Evolutionary conservation across 2,329 filamentous ascomycete species (phyloP), one percentile per base, ranked within the genome.

Genomic region (Rhynchosporium agropyri): DNA sequence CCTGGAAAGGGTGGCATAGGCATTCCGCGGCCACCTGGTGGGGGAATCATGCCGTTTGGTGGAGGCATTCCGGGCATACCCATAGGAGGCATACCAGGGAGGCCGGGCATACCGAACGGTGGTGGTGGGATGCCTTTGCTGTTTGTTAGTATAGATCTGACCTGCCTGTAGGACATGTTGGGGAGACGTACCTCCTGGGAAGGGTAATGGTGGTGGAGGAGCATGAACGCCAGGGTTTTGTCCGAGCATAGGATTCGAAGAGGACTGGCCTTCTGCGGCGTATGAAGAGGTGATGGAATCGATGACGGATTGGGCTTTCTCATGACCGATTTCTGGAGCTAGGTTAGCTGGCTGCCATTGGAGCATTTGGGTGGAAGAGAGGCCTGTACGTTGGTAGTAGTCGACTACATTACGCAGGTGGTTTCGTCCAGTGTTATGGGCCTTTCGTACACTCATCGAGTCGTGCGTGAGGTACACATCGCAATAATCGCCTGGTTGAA

Each of bases 381-480:
- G 40, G 45, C 31, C 15, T 51, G 63, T 79, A 93, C 90, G 92
- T 80, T 98, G 93, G 78, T 99, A 99, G 80, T 99, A 99, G 76
- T 97, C 93, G 72, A 97, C 89, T 36, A 99, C 95, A 78, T 99
- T 99, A 74, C 95, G 91, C 67, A 99, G 81, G 76, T 99, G 95
- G 80, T 99, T 99, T 73, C 94, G 88, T 67, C 95, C 95, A 76
- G 87, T 90, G 82, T 99, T 99, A 79, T 99, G 95, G 56, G 95
- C 95, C 81, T 98, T 98, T 73, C 95, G 93, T 79, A 99, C 95
- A 79, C 92, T 97, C 94, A 98, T 98, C 51, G 92, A 97, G 84
- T 99, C 95, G 84, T 99, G 95, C 70, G 95, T 99, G 72, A 99
- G 90, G 84, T 99, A 99, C 78, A 99, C 95, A 89, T 99, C 95